A percentile compares a stretch with the other conserved stretches of the same genome.
These are phyloP conservation scores for Cyclotella cryptica DNA, from an alignment of 108 stramenopile species.

Conservation along the genomic window DNA sequence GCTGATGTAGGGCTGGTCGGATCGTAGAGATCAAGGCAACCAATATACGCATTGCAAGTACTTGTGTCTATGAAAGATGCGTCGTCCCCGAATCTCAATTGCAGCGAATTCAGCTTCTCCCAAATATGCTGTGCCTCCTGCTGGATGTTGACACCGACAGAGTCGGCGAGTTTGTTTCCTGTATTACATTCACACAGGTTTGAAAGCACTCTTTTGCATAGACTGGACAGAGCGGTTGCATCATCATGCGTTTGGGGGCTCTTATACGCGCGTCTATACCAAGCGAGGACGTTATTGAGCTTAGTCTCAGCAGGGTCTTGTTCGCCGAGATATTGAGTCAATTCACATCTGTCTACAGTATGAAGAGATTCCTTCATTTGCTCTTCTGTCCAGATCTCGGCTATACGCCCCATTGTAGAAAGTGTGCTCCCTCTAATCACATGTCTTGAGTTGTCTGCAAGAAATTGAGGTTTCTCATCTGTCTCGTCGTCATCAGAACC, in stretches of 20 bases:
- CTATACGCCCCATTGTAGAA: conserved; percentile 56
- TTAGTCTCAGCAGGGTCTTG: not conserved
- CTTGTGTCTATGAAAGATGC: conserved; percentile 50
- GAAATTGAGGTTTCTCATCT: not conserved
- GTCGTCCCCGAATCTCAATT: conserved; percentile 20
- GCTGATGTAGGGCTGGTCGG: conserved; percentile 51
- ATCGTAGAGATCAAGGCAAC: conserved; percentile 56
- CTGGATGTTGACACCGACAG: conserved; percentile 15
- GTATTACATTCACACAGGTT: conserved; percentile 26
- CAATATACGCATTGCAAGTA: conserved; percentile 67
- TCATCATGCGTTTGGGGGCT: conserved; percentile 31
- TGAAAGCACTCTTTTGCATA: conserved; percentile 34
- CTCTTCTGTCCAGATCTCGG: conserved; percentile 38
- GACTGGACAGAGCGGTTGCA: conserved; percentile 25
- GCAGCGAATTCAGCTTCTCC: conserved; percentile 25
- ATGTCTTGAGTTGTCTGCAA: not conserved
- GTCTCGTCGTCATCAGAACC: conserved; percentile 19
- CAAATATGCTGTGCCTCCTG: conserved; percentile 35
- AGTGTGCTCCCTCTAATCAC: not conserved
- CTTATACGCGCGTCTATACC: conserved; percentile 44
- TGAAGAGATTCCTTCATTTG: not conserved
- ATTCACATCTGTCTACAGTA: not conserved
- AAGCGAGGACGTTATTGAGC: conserved; percentile 40
- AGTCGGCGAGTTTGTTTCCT: not conserved
- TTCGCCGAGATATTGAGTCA: not conserved